Evolutionary conservation across 2,329 filamentous ascomycete genomes (phyloP), one percentile per base, ranked within the genome.

Genomic region (Sporothrix brasiliensis): DNA sequence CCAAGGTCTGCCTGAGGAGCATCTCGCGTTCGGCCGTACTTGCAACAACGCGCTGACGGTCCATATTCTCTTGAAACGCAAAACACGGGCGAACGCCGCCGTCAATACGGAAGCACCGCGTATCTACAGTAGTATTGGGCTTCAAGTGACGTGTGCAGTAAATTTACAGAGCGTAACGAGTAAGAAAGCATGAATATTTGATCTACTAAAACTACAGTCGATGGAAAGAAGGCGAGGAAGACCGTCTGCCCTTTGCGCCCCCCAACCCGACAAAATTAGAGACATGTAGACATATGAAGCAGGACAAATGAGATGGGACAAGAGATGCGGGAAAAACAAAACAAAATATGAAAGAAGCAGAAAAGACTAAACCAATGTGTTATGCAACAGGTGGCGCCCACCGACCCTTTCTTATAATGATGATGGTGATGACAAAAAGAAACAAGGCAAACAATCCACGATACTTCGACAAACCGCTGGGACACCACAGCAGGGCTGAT

Each of bases 201-300:
- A 56, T 60, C 34, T 63, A 63, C 69, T 70, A 70, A 24, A 70
- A 70, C 47, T 70, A 70, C 69, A 70, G 56, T 68, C 58, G 30
- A 34, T 30, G 41, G n/a, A 50, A 39, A 49, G 14, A 47, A 65
- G 52, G 47, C n/a, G 50, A 24, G 56, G 13, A 14, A 21, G 14
- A 3, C n/a, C 19, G 16, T 41, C 4, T 34, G 4, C 4, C 63
- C n/a, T 14, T 56, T 19, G 21, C 27, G 24, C 21, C 41, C 39
- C 34, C 19, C 16, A 30, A 27, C 50, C 44, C 24, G 39, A 24
- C 60, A 58, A 47, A 70, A 67, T 70, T 54, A 52, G 50, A 54
- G 30, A 54, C 30, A 56, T 54, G 16, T 65, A 41, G 24, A 50
- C 41, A 49, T 49, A 21, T n/a, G n/a, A 53, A 49, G 27, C n/a